Conservation (phyloP, 345 rosid genomes). For the Bruguiera sexangula region DNA sequence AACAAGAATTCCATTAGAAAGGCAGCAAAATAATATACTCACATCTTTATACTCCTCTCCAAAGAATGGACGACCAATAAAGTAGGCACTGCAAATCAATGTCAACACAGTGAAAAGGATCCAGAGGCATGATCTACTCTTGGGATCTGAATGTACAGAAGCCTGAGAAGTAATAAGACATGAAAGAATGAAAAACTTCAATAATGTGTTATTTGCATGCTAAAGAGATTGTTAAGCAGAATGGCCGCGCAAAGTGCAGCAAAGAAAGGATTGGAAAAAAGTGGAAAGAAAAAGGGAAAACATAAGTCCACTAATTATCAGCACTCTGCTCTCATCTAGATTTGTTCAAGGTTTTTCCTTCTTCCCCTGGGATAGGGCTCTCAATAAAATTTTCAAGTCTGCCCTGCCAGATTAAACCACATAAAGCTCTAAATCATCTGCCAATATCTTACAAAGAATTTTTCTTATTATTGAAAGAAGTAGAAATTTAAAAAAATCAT, state of each 20-base stretch:
- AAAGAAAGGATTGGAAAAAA: background rate
- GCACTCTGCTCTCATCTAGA: background rate
- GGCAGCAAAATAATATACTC: constrained; percentile 22
- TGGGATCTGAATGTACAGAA: constrained; percentile 37
- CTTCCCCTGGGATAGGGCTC: background rate
- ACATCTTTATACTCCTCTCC: constrained; percentile 57
- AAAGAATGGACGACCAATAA: constrained; percentile 44
- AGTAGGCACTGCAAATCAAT: constrained; percentile 57
- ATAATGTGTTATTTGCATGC: background rate
- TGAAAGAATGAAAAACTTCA: background rate
- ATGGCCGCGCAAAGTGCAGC: background rate
- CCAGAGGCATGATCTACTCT: constrained; percentile 54
- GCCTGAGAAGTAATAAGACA: constrained; percentile 32
- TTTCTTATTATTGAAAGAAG: too few species aligned
- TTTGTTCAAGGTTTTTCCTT: background rate
- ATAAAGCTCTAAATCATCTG: too few species aligned
- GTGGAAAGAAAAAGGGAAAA: background rate
- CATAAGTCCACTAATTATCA: background rate
- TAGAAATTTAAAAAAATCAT: too few species aligned
- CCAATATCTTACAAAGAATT: too few species aligned
- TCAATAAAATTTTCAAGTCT: too few species aligned
- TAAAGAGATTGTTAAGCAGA: background rate
- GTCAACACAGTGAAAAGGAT: constrained; percentile 43
- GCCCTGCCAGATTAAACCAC: too few species aligned
- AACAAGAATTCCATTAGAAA: background rate